Evolutionary conservation across 495 filamentous ascomycete genomes (phyloP), one percentile per base, ranked within the genome.

Genomic region (Neurospora sp.): DNA sequence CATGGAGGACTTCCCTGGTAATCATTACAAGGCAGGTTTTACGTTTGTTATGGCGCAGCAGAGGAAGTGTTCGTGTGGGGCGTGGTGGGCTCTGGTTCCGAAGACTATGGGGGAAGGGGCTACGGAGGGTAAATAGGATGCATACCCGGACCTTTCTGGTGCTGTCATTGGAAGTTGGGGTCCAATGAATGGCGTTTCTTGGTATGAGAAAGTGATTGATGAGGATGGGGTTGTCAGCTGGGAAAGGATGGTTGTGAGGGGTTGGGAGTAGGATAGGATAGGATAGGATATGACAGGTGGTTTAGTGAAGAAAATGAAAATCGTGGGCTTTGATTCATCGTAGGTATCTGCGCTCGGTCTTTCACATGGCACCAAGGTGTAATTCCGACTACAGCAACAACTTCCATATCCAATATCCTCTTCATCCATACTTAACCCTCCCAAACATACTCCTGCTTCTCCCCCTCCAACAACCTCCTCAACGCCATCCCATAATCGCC

Each of bases 401-500:
- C 5, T 48, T 48, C n/a, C 18, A 48, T 3, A 48, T 48, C 44
- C 18, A 48, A 3, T 11, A 48, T 10, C 44, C n/a, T 20, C n/a
- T 14, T 75, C 62, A 54, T 18, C 69, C 16, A 35, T 72, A 38
- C 38, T 74, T 37, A 73, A 5, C 78, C 82, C 71, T 82, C 80
- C 83, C 83, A 85, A 1, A 84, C 76, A 77, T 80, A 86, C 35
- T 75, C 80, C 81, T 86, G 83, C 74, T 76, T 74, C 9, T 80
- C 75, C 2, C 48, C 76, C 18, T 70, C 70, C 7, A 83, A 74
- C 73, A 80, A 54, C 27, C 44, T 70, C 73, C 81, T 73, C 78
- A 86, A 69, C 42, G 82, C 84, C 77, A 83, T 84, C 5, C 92
- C 92, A 77, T 94, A 93, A 78, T 93, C 92, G 39, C 92, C 92